phyloP scores from a whole-genome alignment of 1,284 basidiomycete species.

The Moesziomyces aphidis region DNA sequence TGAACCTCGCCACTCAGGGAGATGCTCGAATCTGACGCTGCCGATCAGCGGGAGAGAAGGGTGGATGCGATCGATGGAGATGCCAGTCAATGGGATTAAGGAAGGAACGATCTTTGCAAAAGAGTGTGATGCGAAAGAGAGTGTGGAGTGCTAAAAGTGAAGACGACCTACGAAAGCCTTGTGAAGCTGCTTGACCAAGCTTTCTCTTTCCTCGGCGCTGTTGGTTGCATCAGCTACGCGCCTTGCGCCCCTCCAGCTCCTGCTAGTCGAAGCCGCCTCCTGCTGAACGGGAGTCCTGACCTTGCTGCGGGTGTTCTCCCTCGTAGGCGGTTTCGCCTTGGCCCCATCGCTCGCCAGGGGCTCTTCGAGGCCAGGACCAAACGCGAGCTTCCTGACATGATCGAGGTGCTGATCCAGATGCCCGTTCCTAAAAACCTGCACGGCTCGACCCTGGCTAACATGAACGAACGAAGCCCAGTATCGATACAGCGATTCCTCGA shows the following conservation, averaged over 20 bases:
- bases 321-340: background rate
- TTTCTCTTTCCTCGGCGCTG: background rate
- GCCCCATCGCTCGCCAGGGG: background rate
- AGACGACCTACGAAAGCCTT: background rate
- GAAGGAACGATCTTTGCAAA: background rate
- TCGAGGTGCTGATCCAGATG: background rate
- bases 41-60: background rate
- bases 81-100: background rate
- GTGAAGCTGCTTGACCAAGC: background rate
- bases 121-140: background rate
- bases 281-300: background rate
- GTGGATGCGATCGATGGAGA: too few species aligned
- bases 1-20: too few species aligned
- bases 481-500: conserved; percentile 13
- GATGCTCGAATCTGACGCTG: too few species aligned
- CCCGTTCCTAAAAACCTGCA: background rate
- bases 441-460: background rate
- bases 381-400: background rate
- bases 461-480: conserved; percentile 7
- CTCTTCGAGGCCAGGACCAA: background rate
- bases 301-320: background rate
- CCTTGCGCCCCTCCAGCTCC: background rate
- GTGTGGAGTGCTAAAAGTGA: background rate
- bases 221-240: background rate
- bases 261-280: background rate